Evolutionary conservation across 305 asterid species (phyloP).

Genomic region (Euphrasia arctica): DNA sequence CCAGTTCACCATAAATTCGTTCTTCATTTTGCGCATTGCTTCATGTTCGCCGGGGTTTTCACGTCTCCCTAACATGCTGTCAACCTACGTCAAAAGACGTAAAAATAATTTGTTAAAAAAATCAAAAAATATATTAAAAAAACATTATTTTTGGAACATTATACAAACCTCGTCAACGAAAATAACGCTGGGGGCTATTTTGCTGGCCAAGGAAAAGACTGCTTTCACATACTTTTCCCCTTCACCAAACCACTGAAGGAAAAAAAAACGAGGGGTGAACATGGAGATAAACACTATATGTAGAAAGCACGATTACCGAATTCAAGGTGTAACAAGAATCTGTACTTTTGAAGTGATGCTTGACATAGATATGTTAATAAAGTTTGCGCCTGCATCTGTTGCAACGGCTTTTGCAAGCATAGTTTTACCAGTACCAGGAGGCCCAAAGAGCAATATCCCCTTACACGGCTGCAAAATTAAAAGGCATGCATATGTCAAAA

Average conservation of each 20-base stretch:
- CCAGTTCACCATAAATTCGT: constrained; percentile 92
- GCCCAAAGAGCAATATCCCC: constrained; percentile 94
- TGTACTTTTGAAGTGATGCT: constrained; percentile 84
- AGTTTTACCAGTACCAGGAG: constrained; percentile 96
- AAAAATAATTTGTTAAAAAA: too few species aligned
- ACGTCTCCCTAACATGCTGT: constrained; percentile 92
- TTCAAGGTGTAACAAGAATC: constrained; percentile 23
- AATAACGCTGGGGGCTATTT: constrained; percentile 88
- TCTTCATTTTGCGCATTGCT: constrained; percentile 97
- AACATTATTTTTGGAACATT: constrained; percentile 8
- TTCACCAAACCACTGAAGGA: constrained; percentile 93
- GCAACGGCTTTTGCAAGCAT: constrained; percentile 98
- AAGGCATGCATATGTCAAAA: constrained; percentile 24
- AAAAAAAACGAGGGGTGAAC: background rate
- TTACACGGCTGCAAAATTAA: constrained; percentile 69
- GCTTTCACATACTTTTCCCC: constrained; percentile 92
- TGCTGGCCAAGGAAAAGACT: constrained; percentile 85
- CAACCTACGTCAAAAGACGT: constrained; percentile 43
- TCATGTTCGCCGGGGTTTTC: constrained; percentile 96
- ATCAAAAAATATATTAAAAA: too few species aligned
- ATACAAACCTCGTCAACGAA: constrained; percentile 86
- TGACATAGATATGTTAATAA: constrained; percentile 88
- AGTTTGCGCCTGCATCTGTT: constrained; percentile 94
- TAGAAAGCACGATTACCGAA: constrained; percentile 2
- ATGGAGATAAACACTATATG: constrained; percentile 8